phyloP scores from a whole-genome alignment of 1,284 basidiomycete species.

The Pseudozyma sp. region DNA sequence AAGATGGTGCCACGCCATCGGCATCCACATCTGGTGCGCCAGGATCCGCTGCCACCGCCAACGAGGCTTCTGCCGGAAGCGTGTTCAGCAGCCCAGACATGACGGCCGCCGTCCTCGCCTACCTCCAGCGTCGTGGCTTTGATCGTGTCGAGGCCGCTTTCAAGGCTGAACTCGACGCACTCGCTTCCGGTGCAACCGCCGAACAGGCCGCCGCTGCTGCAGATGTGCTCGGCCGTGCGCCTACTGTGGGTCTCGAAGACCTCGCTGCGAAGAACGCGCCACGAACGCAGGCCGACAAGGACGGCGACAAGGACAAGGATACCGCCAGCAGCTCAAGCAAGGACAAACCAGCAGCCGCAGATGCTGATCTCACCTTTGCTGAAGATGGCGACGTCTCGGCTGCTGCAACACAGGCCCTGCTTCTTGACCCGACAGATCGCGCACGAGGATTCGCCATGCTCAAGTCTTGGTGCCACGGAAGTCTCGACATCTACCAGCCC shows the following conservation, averaged over 20 bases:
- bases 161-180: conserved; percentile 75
- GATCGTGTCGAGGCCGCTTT: conserved; percentile 80
- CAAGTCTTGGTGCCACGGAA: conserved; percentile 93
- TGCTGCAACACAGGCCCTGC: conserved; percentile 80
- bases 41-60: conserved; percentile 15
- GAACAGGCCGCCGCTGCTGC: conserved; percentile 50
- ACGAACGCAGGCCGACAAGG: conserved; percentile 61
- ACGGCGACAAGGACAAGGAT: conserved; percentile 52
- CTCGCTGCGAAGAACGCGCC: conserved; percentile 64
- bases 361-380: conserved; percentile 34
- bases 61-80: conserved; percentile 28
- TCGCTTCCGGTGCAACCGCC: conserved; percentile 46
- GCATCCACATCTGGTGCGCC: conserved; percentile 14
- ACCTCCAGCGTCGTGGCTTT: conserved; percentile 84
- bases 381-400: conserved; percentile 45
- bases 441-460: conserved; percentile 87
- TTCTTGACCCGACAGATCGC: conserved; percentile 87
- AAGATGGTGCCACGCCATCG: conserved; percentile 24
- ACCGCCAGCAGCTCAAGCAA: conserved; percentile 10
- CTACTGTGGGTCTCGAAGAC: conserved; percentile 74
- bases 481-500: conserved; percentile 84
- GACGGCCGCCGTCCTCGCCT: conserved; percentile 69
- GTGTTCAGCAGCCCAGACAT: conserved; percentile 48
- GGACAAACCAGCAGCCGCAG: conserved; percentile 19
- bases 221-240: conserved; percentile 70